Evolutionary conservation across 192 early-diverging fungal genomes (phyloP), one percentile per base, ranked within the genome.

Genomic region (Podila clonocystis): DNA sequence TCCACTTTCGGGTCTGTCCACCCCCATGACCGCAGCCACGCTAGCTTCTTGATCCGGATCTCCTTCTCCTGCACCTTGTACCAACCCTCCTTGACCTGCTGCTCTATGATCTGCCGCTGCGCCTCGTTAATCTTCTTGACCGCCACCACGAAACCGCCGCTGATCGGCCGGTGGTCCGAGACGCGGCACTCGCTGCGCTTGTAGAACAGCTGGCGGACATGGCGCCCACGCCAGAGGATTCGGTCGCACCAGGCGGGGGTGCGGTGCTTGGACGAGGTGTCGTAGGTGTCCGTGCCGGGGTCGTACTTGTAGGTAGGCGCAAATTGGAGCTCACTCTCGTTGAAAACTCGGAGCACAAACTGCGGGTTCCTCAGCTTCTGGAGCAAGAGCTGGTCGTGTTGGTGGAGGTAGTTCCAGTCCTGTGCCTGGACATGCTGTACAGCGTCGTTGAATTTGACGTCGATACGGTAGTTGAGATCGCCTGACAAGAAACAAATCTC

Each of bases 271-370:
- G 98, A 97, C 50, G 93, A 95, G 7, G 92, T 90, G 74, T 99
- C 98, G 70, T 97, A 99, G 13, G 79, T 82, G 38, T 95, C 89
- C 19, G 92, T 93, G 20, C 93, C 93, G 6, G 89, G 89, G 71
- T 99, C 93, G 77, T 96, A 99, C 84, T 99, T 99, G 91, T 98
- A 99, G 3, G 98, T 99, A 1, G 98, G 98, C 9, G 87, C 91
- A 84, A 99, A 99, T 33, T 65, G 70, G 50, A 97, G 83, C 31
- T 88, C 89, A 15, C 89, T 87, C 85, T 99, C 98, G 58, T 74
- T 68, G 68, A 96, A 98, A 8, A 84, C 78, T 9, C 91, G 83
- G 58, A 99, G 82, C 12, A 92, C 92, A 85, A 96, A 97, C 26
- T 87, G 75, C 11, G 93, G 84, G 68, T 96, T 89, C 34, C 70